Conservation (phyloP, 2,329 filamentous ascomycete species). For the Cyclaneusma minus region DNA sequence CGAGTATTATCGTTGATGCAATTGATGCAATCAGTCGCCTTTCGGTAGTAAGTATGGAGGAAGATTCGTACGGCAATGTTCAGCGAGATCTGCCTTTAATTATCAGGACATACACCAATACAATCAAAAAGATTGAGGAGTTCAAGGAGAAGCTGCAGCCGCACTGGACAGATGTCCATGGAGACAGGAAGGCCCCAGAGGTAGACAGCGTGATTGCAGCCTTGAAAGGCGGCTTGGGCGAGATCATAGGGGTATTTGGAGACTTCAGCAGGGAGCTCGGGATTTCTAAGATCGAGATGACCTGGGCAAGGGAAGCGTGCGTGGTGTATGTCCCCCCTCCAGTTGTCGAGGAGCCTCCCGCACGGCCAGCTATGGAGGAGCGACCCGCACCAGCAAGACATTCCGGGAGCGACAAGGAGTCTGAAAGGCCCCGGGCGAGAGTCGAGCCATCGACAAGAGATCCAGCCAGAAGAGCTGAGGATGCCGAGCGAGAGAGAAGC, state of each 20-base stretch:
- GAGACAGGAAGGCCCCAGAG: conserved; percentile 35
- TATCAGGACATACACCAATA: conserved; percentile 54
- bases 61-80: conserved; percentile 79
- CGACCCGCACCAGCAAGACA: too few species aligned
- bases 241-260: conserved; percentile 57
- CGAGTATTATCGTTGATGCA: conserved; percentile 54
- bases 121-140: conserved; percentile 52
- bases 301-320: conserved; percentile 51
- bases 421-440: too few species aligned
- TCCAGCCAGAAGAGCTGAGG: too few species aligned
- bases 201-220: conserved; percentile 55
- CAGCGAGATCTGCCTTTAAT: conserved; percentile 63
- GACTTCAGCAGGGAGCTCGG: conserved; percentile 58
- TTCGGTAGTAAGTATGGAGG: conserved; percentile 55
- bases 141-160: conserved; percentile 43
- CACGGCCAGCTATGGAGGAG: too few species aligned
- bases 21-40: conserved; percentile 55
- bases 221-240: conserved; percentile 47
- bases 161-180: conserved; percentile 68
- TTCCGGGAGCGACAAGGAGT: too few species aligned
- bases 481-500: too few species aligned
- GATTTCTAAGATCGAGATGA: conserved; percentile 54
- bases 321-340: too few species aligned
- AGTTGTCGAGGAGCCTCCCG: too few species aligned
- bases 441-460: too few species aligned